Conservation (phyloP, 2,329 filamentous ascomycete species). For the Cyanodermella asteris region DNA sequence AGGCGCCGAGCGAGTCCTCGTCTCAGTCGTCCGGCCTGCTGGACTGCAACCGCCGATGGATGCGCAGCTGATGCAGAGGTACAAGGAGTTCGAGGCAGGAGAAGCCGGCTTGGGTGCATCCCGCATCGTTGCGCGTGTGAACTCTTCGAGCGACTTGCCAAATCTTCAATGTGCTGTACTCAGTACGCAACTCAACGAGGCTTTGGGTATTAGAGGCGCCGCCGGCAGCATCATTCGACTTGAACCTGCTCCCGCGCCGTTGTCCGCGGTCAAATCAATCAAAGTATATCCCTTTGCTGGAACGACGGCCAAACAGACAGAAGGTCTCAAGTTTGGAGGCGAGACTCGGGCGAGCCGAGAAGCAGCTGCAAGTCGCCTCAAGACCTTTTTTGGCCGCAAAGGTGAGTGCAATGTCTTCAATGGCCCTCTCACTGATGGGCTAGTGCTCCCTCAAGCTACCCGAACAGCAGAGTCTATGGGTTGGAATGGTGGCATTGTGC, state of each 20-base stretch:
- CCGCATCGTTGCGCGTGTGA: slow-evolving; percentile 55
- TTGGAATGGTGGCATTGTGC: slow-evolving; percentile 10
- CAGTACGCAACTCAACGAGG: slow-evolving; percentile 53
- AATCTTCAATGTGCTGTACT: slow-evolving; percentile 61
- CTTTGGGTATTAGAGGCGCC: slow-evolving; percentile 48
- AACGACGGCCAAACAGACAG: slow-evolving; percentile 30
- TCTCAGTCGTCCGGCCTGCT: slow-evolving; percentile 72
- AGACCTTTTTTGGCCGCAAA: slow-evolving; percentile 40
- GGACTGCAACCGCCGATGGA: slow-evolving; percentile 52
- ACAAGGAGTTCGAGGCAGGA: slow-evolving; percentile 39
- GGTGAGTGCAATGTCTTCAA: slow-evolving; percentile 43
- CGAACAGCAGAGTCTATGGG: slow-evolving; percentile 26
- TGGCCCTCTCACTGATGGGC: slow-evolving; percentile 75
- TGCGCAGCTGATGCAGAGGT: slow-evolving; percentile 42
- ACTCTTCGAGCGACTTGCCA: slow-evolving; percentile 68
- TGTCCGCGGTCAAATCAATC: slow-evolving; percentile 42
- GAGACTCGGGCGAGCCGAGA: slow-evolving; percentile 69
- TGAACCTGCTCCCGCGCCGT: slow-evolving; percentile 58
- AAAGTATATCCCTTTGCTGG: slow-evolving; percentile 63
- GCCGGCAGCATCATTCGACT: slow-evolving; percentile 76
- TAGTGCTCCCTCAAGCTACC: slow-evolving; percentile 44
- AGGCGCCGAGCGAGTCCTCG: slow-evolving; percentile 53
- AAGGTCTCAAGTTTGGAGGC: slow-evolving; percentile 65
- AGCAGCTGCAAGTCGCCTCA: slow-evolving; percentile 49
- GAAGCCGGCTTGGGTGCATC: slow-evolving; percentile 34